A percentile compares a stretch with the other conserved stretches of the same genome.
These are phyloP conservation scores for Agaricus blazei DNA, from an alignment of 768 basidiomycete species.

Conservation along the genomic window DNA sequence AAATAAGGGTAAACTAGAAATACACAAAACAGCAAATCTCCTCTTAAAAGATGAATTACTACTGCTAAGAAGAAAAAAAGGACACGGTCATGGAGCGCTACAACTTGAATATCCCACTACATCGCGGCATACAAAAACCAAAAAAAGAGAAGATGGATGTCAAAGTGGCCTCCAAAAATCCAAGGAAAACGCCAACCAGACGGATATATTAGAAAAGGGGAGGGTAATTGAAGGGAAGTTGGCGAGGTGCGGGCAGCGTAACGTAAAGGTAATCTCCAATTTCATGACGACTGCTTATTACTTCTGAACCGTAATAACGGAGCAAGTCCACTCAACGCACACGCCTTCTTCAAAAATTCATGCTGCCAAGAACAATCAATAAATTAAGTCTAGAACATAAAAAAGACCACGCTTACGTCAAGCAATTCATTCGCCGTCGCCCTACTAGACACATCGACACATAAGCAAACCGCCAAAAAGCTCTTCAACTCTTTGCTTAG, in stretches of 20 bases:
- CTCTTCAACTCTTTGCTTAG: conserved; percentile 90
- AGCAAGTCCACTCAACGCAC: conserved; percentile 75
- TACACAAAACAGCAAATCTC: background rate
- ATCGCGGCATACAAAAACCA: no score
- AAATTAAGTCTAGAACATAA: background rate
- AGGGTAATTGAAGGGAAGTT: background rate
- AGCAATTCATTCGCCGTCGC: conserved; percentile 86
- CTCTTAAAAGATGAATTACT: background rate
- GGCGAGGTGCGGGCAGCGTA: no score
- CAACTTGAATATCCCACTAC: no score
- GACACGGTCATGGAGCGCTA: no score
- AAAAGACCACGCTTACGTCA: conserved; percentile 47
- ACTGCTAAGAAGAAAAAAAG: background rate
- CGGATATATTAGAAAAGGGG: background rate
- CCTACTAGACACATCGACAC: conserved; percentile 91
- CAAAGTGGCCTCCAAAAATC: background rate
- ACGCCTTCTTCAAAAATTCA: conserved; percentile 90
- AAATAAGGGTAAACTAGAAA: background rate
- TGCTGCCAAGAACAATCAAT: conserved; percentile 47
- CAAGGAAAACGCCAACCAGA: no score
- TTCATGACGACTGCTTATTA: conserved; percentile 48
- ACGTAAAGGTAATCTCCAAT: background rate
- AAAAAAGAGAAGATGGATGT: no score
- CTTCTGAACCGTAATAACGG: conserved; percentile 79
- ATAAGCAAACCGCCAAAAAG: conserved; percentile 96